A percentile compares a stretch with the other conserved stretches of the same genome.
phyloP scores from a whole-genome alignment of 768 basidiomycete genomes.

The Hypsizygus marmoreus region DNA sequence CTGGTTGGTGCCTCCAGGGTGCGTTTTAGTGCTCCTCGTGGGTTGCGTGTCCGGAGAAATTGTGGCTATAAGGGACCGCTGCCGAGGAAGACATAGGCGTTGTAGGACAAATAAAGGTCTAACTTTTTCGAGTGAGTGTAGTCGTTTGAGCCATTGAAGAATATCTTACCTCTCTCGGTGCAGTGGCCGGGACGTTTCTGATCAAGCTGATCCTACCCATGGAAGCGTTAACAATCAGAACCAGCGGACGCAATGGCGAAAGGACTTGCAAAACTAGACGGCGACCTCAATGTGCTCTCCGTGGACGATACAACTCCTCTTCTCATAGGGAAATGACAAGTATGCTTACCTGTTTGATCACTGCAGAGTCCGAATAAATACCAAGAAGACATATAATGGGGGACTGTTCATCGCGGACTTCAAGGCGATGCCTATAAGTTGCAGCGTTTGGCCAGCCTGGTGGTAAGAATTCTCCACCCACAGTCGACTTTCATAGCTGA shows the following conservation, averaged over 20 bases:
- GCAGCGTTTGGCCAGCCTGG: constrained; percentile 62
- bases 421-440: constrained; percentile 69
- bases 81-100: too few relatives aligned
- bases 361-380: constrained; percentile 66
- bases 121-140: constrained; percentile 65
- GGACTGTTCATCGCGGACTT: constrained; percentile 81
- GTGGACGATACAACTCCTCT: constrained; percentile 61
- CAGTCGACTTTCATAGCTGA: not conserved
- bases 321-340: constrained; percentile 5
- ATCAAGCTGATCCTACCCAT: constrained; percentile 63
- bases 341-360: constrained; percentile 4
- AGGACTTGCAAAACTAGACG: constrained; percentile 60
- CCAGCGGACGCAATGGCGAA: constrained; percentile 46
- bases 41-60: too few relatives aligned
- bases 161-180: not conserved
- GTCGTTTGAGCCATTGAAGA: not conserved
- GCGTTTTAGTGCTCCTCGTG: too few relatives aligned
- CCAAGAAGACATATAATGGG: constrained; percentile 59
- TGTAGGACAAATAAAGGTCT: too few relatives aligned
- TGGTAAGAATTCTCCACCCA: constrained; percentile 30
- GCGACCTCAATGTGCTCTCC: constrained; percentile 58
- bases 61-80: too few relatives aligned
- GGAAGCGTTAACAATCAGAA: constrained; percentile 66
- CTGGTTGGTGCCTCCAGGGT: not conserved
- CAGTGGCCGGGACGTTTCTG: constrained; percentile 73